Evolutionary conservation across 768 basidiomycete species (phyloP).

Genomic region (Trametes elegans): DNA sequence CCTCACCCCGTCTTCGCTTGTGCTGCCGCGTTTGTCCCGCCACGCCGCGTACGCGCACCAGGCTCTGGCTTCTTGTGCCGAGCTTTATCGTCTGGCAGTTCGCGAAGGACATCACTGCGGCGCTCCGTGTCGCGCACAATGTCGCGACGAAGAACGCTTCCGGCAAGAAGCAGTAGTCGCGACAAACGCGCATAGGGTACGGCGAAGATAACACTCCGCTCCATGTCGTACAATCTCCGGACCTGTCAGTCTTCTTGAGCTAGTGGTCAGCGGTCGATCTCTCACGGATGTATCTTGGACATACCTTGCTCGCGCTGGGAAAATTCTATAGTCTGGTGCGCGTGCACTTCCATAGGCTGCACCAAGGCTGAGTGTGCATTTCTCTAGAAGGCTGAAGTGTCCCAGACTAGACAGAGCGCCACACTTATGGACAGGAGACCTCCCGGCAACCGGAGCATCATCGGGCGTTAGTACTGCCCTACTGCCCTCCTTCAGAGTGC

Average conservation of each 20-base stretch:
- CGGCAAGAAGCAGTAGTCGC: slow-evolving; percentile 33
- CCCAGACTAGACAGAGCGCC: too few species aligned
- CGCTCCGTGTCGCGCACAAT: slow-evolving; percentile 36
- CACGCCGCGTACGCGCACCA: slow-evolving; percentile 26
- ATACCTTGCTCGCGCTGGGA: not conserved
- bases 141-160: slow-evolving; percentile 28
- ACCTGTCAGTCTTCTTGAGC: not conserved
- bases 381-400: too few species aligned
- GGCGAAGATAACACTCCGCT: too few species aligned
- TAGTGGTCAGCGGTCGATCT: not conserved
- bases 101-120: slow-evolving; percentile 56
- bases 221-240: not conserved
- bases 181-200: too few species aligned
- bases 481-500: too few species aligned
- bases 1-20: too few species aligned
- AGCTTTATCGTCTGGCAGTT: slow-evolving; percentile 55
- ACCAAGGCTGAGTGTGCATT: slow-evolving; percentile 2
- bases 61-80: slow-evolving; percentile 79
- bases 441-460: too few species aligned
- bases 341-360: not conserved
- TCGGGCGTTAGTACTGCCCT: too few species aligned
- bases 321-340: not conserved
- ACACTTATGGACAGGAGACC: too few species aligned
- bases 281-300: slow-evolving; percentile 1
- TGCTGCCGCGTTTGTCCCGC: not conserved